These are phyloP conservation scores for Marvania coccoides DNA, from an alignment of 139 green algal species.

Conservation along the genomic window DNA sequence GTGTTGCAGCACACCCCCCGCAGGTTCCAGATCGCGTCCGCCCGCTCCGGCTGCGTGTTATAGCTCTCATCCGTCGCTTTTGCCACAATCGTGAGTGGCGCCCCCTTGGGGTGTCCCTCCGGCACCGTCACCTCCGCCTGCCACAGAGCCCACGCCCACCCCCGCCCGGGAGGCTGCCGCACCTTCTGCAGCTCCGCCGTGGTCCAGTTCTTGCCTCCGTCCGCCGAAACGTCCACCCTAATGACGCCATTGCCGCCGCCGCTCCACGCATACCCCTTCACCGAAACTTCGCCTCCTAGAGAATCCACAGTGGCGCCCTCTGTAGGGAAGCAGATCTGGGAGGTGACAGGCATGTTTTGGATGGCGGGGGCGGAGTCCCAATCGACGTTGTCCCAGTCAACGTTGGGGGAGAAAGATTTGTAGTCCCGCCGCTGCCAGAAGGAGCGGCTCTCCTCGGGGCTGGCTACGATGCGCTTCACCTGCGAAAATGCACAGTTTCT, in stretches of 20 bases:
- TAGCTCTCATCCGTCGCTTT: constrained; percentile 66
- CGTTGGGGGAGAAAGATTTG: constrained; percentile 72
- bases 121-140: constrained; percentile 46
- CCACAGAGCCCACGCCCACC: constrained; percentile 77
- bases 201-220: constrained; percentile 70
- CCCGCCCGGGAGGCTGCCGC: constrained; percentile 9
- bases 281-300: constrained; percentile 14
- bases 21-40: constrained; percentile 67
- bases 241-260: constrained; percentile 70
- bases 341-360: constrained; percentile 66
- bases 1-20: constrained; percentile 74
- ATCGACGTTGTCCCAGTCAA: constrained; percentile 80
- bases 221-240: constrained; percentile 72
- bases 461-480: constrained; percentile 35
- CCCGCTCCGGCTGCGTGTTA: constrained; percentile 71
- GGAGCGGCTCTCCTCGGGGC: constrained; percentile 40
- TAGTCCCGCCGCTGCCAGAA: constrained; percentile 87
- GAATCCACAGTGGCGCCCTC: constrained; percentile 19
- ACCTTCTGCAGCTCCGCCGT: constrained; percentile 25
- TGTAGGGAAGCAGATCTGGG: constrained; percentile 57
- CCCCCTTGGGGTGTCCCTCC: constrained; percentile 6
- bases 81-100: constrained; percentile 37
- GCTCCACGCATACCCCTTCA: constrained; percentile 70
- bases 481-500: constrained; percentile 1
- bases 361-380: constrained; percentile 58